These are phyloP conservation scores for Dactylorhiza incarnata DNA, from an alignment of 106 monocot species.

Conservation along the genomic window DNA sequence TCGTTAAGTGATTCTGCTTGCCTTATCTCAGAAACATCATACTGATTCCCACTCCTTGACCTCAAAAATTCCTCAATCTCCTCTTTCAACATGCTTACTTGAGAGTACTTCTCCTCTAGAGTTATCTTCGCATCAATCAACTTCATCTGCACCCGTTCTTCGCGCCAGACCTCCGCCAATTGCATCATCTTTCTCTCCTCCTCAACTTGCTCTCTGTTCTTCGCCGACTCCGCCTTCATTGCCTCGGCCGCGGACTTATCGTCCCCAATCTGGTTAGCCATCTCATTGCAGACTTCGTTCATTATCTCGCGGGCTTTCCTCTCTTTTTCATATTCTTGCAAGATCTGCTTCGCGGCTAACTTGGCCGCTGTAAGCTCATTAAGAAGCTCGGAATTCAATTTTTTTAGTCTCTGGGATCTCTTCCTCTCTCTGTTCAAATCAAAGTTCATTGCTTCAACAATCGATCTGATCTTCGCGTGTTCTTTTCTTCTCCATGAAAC, in stretches of 20 bases:
- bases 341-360: slow-evolving; percentile 43
- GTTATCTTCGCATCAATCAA: slow-evolving; percentile 84
- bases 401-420: slow-evolving; percentile 46
- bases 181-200: slow-evolving; percentile 96
- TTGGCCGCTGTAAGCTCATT: slow-evolving; percentile 75
- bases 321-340: slow-evolving; percentile 87
- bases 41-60: not conserved
- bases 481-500: slow-evolving; percentile 55
- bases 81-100: slow-evolving; percentile 47
- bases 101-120: slow-evolving; percentile 75
- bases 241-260: slow-evolving; percentile 78
- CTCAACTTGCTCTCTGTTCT: slow-evolving; percentile 71
- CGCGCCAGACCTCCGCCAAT: slow-evolving; percentile 99
- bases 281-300: slow-evolving; percentile 91
- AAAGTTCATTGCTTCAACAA: slow-evolving; percentile 67
- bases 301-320: slow-evolving; percentile 70
- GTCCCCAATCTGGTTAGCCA: slow-evolving; percentile 87
- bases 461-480: slow-evolving; percentile 51
- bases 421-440: slow-evolving; percentile 75
- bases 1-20: slow-evolving; percentile 61
- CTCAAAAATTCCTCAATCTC: slow-evolving; percentile 54
- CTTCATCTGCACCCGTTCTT: slow-evolving; percentile 99
- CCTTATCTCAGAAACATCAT: slow-evolving; percentile 16
- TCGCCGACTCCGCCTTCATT: slow-evolving; percentile 61
- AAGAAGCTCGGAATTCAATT: slow-evolving; percentile 64